Conservation (phyloP, 331 rosid species). For the Spiraea crenata region DNA sequence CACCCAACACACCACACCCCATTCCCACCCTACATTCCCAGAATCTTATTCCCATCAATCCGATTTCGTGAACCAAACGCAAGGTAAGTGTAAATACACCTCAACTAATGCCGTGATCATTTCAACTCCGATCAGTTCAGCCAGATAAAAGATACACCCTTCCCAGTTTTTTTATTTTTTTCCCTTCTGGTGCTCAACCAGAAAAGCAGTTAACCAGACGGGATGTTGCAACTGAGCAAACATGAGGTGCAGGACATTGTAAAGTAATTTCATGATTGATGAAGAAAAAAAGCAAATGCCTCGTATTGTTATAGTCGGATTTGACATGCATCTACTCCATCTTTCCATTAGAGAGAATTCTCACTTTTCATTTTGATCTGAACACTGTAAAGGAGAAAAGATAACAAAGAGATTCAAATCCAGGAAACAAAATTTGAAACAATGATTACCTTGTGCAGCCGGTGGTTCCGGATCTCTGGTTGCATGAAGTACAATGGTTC, state of each 20-base stretch:
- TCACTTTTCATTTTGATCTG: background rate
- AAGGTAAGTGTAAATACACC: background rate
- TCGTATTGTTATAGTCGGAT: background rate
- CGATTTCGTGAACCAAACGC: too few species aligned
- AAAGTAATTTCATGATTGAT: background rate
- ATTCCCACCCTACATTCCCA: too few species aligned
- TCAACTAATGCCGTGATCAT: background rate
- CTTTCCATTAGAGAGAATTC: background rate
- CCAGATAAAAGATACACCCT: background rate
- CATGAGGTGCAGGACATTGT: background rate
- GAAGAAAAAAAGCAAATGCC: conserved; percentile 1
- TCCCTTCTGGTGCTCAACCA: background rate
- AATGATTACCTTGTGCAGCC: conserved; percentile 54
- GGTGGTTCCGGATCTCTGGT: conserved; percentile 75
- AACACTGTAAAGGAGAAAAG: background rate
- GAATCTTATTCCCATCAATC: too few species aligned
- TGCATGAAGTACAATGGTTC: conserved; percentile 79
- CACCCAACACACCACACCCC: too few species aligned
- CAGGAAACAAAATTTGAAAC: background rate
- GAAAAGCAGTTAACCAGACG: background rate
- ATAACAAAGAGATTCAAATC: background rate
- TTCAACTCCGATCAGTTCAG: background rate
- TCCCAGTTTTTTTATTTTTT: background rate
- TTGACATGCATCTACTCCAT: background rate
- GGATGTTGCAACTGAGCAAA: background rate